phyloP scores from a whole-genome alignment of 495 filamentous ascomycete species.

The Pseudomonodictys pantanalensis region DNA sequence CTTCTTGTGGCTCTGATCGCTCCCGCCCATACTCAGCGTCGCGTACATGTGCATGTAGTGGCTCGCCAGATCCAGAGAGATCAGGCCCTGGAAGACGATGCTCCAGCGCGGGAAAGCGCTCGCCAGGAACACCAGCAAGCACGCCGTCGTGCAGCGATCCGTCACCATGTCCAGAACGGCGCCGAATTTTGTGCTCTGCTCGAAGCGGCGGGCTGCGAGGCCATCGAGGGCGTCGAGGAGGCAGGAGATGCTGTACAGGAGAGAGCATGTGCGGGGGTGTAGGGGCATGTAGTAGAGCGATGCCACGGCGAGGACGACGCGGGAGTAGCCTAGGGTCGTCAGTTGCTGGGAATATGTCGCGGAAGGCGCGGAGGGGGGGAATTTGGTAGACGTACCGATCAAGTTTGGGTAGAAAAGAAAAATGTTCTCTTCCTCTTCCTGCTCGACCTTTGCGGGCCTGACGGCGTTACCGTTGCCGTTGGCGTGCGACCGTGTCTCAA shows the following conservation, averaged over 20 bases:
- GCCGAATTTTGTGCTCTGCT: conserved; percentile 90
- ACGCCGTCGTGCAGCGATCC: conserved; percentile 91
- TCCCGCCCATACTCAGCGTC: conserved; percentile 76
- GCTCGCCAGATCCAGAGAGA: conserved; percentile 85
- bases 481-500: conserved; percentile 11
- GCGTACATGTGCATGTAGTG: conserved; percentile 99
- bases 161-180: conserved; percentile 98
- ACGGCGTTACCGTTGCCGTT: conserved; percentile 29
- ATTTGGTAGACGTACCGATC: conserved; percentile 62
- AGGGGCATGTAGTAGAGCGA: conserved; percentile 98
- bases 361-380: conserved; percentile 17
- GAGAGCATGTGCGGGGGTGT: conserved; percentile 87
- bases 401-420: conserved; percentile 94
- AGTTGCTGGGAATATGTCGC: not conserved
- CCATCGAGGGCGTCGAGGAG: conserved; percentile 93
- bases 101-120: conserved; percentile 90
- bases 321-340: conserved; percentile 66
- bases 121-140: conserved; percentile 87
- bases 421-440: conserved; percentile 71
- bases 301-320: conserved; percentile 82
- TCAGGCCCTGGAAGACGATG: conserved; percentile 88
- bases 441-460: not conserved
- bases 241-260: conserved; percentile 89
- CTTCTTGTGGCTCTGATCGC: conserved; percentile 84
- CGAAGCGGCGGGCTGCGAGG: conserved; percentile 78